Conservation (phyloP, 2,329 filamentous ascomycete species). For the Sclerotinia spermophila region DNA sequence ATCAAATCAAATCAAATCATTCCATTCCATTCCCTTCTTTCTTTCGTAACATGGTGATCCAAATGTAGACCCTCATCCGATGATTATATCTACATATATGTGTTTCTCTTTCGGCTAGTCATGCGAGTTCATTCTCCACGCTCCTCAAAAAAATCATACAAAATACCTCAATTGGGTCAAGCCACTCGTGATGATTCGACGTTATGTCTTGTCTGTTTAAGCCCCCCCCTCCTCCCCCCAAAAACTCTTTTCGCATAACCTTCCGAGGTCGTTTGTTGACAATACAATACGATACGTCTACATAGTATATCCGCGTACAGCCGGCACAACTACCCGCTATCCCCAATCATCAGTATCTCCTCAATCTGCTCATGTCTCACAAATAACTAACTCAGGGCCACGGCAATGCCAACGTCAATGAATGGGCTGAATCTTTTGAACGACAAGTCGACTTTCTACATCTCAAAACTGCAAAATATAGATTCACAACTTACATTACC, state of each 20-base stretch:
- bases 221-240: no score
- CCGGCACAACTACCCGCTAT: neutral
- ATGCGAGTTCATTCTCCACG: neutral
- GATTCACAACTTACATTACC: neutral
- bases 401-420: neutral
- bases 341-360: neutral
- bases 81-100: neutral
- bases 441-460: neutral
- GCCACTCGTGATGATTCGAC: neutral
- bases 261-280: neutral
- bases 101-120: neutral
- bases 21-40: slow-evolving; percentile 1
- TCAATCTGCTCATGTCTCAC: neutral
- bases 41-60: slow-evolving; percentile 6
- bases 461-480: neutral
- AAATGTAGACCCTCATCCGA: slow-evolving; percentile 1
- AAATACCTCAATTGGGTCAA: neutral
- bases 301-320: neutral
- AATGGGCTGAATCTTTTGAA: neutral
- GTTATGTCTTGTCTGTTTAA: neutral
- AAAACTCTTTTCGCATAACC: neutral
- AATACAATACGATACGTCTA: neutral
- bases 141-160: neutral
- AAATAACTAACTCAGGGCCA: neutral
- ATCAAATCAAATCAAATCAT: neutral